Base-by-base conservation (phyloP, 768 basidiomycete species). In the Leucosporidium creatinivorum region DNA sequence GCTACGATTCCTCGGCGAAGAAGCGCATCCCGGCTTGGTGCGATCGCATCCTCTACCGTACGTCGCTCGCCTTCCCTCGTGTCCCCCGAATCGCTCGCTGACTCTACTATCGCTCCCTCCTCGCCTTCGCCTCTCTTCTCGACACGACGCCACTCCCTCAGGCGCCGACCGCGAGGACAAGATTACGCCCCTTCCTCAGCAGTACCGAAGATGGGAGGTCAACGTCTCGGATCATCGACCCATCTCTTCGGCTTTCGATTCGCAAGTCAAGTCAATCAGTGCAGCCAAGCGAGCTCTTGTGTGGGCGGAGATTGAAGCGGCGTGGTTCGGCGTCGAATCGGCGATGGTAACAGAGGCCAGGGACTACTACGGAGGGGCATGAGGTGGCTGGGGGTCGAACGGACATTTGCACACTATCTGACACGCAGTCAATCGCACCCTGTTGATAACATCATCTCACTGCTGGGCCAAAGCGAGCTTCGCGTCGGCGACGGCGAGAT, bases 11-110 rank as follows among this genome's bases (percentile, higher is more conserved):
- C 4, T 91, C 89, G 1, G 90, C 91, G 77, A 97, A 98, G 78
- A 83, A 84, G 18, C 87, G 94, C 0, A 82, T 86, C 12, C 94
- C 94, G 5, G 93, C 94, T 3, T 99, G 93, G 93, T 99, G 94
- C 76, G 94, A 99, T 77, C 87, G 94, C 8, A 85, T 99, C 26
- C 80, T 98, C 51, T 94, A 87, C 85, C 85, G 86, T 6, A 73
- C 76, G 44, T 73, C 33, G 70, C 36, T 2, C 6, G 8, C 10
- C 3, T 55, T 19, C 9, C 21, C 31, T 1, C 4, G 50, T 44
- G 25, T 69, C 72, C 1, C 44, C 61, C 1, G 6, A 80, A 84
- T 51, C 81, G 81, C 21, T 84, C 82, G 21, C 65, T 62, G 61
- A 73, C 66, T 52, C 80, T 33, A n/a, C n/a, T n/a, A n/a, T n/a